A percentile compares a stretch with the other conserved stretches of the same genome.
Evolutionary conservation across 2,329 filamentous ascomycete species (phyloP).

Genomic region (Delphinella strobiligena): DNA sequence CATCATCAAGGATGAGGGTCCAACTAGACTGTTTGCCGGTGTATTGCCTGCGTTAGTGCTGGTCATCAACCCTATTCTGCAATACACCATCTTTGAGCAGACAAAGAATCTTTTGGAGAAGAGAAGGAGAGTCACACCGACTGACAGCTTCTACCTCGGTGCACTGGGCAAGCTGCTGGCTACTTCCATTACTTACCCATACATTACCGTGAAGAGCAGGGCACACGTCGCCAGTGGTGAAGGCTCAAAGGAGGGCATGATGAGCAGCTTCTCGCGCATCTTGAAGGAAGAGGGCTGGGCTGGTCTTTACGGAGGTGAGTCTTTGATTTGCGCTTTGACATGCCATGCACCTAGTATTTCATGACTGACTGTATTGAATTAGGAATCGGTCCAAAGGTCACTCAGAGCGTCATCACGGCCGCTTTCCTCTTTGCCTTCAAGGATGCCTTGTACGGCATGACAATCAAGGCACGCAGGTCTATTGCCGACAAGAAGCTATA

Average conservation of each 20-base stretch:
- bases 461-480: slow-evolving; percentile 47
- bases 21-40: slow-evolving; percentile 74
- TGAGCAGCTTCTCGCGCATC: slow-evolving; percentile 64
- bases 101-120: slow-evolving; percentile 85
- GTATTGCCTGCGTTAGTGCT: slow-evolving; percentile 86
- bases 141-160: slow-evolving; percentile 79
- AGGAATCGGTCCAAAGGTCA: slow-evolving; percentile 94
- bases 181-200: slow-evolving; percentile 89
- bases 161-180: slow-evolving; percentile 90
- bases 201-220: slow-evolving; percentile 96
- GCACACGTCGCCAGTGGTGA: slow-evolving; percentile 82
- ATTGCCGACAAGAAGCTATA: slow-evolving; percentile 6
- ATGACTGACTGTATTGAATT: slow-evolving; percentile 8
- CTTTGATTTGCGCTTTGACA: slow-evolving; percentile 5
- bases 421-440: slow-evolving; percentile 97
- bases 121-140: slow-evolving; percentile 64
- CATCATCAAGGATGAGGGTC: slow-evolving; percentile 74
- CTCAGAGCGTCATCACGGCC: slow-evolving; percentile 90
- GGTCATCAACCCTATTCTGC: slow-evolving; percentile 95
- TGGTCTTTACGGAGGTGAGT: slow-evolving; percentile 81
- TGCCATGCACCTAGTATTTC: background rate
- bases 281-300: slow-evolving; percentile 81
- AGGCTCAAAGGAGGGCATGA: slow-evolving; percentile 69
- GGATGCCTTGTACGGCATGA: slow-evolving; percentile 83
- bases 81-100: slow-evolving; percentile 98